Base-by-base conservation (phyloP, 257 asterid genomes). In the Agastache rugosa region DNA sequence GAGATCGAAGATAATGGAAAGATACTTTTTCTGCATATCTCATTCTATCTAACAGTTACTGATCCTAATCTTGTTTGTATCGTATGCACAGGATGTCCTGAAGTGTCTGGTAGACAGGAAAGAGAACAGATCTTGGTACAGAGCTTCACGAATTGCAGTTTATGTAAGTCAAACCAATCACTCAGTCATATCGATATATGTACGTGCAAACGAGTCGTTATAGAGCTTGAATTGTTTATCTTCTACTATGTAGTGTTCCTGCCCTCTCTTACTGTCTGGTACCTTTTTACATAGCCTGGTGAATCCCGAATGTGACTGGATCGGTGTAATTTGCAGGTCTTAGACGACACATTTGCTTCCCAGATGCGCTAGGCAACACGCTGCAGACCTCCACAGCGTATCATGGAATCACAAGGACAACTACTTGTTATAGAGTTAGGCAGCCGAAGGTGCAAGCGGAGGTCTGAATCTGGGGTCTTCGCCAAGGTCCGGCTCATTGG, bases 341-440 rank as follows among this genome's bases (percentile, higher is more conserved):
- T 93, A 2, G 89, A 92, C 69, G 96, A 91, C 68, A 88, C 87
- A 2, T 93, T 93, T 83, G 97, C 96, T 48, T 90, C 97, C 2
- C 87, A 89, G 73, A 93, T 93, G 97, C 98, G 80, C 87, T 93
- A 0, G 98, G 98, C 22, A 92, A 91, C 70, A 83, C 84, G 11
- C 80, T 93, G 7, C 97, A 86, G 20, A 55, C 90, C 91, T 11
- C 98, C 98, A 8, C 86, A 93, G 69, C 81, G 89, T 9, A 78
- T 91, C 48, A 60, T 90, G 71, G 98, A 93, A 87, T 67, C 82
- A 84, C 81, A 87, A 85, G 55, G 96, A 87, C 79, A 79, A 88
- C 79, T 91, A 86, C 87, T 91, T 79, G 74, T 91, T 84, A 47
- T 93, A 86, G 84, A 35, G 23, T 10, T 22, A 48, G 65, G 23